A percentile compares a stretch with the other conserved stretches of the same genome.
These are phyloP conservation scores for Rhodotorula babjevae DNA, from an alignment of 768 basidiomycete genomes.

Conservation along the genomic window DNA sequence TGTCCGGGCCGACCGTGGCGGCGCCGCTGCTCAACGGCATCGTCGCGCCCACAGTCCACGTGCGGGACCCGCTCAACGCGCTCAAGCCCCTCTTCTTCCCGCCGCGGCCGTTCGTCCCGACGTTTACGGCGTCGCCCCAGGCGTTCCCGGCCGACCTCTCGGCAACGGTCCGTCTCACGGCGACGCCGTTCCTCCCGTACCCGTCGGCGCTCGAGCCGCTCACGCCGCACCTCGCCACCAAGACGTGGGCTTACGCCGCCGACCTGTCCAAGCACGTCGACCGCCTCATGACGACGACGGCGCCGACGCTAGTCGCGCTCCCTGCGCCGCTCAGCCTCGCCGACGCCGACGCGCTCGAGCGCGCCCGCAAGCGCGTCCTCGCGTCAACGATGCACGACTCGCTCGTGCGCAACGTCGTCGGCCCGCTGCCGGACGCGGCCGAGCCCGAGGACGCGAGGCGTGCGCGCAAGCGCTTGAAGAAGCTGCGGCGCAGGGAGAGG, in stretches of 20 bases:
- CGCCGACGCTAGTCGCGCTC: not conserved
- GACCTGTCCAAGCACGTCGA: not conserved
- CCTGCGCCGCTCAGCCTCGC: not conserved
- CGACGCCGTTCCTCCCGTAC: not conserved
- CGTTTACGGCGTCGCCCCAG: not conserved
- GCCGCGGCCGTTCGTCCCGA: not conserved
- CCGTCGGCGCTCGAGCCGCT: not conserved
- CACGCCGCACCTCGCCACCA: too few species aligned
- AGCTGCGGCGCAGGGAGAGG: not conserved
- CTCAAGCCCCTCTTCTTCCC: not conserved
- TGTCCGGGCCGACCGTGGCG: not conserved
- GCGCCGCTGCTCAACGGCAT: too few species aligned
- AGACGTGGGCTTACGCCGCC: not conserved
- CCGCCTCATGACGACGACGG: not conserved
- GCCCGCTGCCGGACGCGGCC: not conserved
- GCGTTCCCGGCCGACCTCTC: not conserved
- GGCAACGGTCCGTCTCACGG: not conserved
- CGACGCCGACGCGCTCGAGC: not conserved
- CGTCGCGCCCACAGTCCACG: too few species aligned
- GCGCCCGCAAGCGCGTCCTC: not conserved
- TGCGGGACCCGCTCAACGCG: not conserved
- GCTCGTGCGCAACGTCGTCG: not conserved
- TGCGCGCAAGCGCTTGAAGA: not conserved
- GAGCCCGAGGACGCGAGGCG: not conserved
- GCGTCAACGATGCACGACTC: not conserved